Evolutionary conservation across 2,329 filamentous ascomycete genomes (phyloP), one percentile per base, ranked within the genome.

Genomic region (Dactylellina sp.): DNA sequence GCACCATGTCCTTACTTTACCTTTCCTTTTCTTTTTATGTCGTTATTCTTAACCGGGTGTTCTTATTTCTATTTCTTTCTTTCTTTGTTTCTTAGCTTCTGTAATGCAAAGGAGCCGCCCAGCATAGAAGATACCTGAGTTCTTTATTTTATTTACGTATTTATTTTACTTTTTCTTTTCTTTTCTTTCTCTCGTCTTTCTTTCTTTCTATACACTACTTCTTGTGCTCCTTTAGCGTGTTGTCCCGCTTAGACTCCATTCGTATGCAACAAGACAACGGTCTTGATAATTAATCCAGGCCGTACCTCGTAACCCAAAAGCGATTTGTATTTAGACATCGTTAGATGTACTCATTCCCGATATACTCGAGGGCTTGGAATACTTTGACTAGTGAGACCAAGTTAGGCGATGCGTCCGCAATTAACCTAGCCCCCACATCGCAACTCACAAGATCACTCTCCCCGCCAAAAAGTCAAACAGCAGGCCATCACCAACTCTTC

Each of bases 141-240:
- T 64, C 18, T n/a, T n/a, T n/a, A n/a, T n/a, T n/a, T n/a, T n/a
- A n/a, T n/a, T n/a, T n/a, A n/a, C n/a, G n/a, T n/a, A n/a, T n/a
- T 32, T 4, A 32, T 32, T 32, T 32, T 32, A 9, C 4, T 32
- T 32, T 32, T 32, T 32, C 28, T 32, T 32, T n/a, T n/a, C 4
- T 32, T 32, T 32, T 32, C 28, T 32, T 32, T 32, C 28, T 32
- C 28, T 32, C 9, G 28, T 32, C n/a, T 32, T 9, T 9, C 28
- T 9, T 32, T 32, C 28, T 64, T 55, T 53, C 22, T 40, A 72
- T 64, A 59, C 37, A 53, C 46, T 24, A 46, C 61, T 47, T 64
- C 25, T 40, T 72, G 65, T 63, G 66, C 60, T 57, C 47, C 60
- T 52, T 72, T 72, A 72, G 66, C 66, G 66, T 64, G 46, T 50